Conservation (phyloP, 2,329 filamentous ascomycete species). For the Aspergillus pseudonomiae region DNA sequence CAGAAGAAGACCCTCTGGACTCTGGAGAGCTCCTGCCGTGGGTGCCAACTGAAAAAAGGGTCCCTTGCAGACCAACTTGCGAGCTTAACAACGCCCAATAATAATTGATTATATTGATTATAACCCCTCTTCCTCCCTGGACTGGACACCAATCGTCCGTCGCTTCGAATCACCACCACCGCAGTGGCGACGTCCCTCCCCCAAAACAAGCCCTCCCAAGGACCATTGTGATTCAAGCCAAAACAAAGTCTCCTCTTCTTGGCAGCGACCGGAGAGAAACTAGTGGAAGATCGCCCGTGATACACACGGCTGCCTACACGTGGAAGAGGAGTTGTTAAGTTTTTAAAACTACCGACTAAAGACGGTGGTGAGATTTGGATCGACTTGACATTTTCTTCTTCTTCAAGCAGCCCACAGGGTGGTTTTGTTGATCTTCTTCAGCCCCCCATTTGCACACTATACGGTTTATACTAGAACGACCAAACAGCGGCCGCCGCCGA, state of each 20-base stretch:
- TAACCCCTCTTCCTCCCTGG: not conserved
- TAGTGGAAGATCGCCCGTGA: constrained; percentile 7
- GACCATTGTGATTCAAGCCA: not conserved
- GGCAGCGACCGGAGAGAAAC: not conserved
- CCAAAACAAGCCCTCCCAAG: not conserved
- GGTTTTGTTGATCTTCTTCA: not conserved
- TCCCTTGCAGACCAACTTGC: not conserved
- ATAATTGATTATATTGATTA: not conserved
- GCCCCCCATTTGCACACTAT: not conserved
- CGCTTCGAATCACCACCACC: not conserved
- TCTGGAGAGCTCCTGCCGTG: not conserved
- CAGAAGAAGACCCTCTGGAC: not conserved
- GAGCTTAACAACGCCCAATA: not conserved
- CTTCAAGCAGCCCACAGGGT: not conserved
- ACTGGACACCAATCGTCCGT: not conserved
- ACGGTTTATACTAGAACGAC: not conserved
- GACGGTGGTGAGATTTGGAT: not conserved
- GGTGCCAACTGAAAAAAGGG: not conserved
- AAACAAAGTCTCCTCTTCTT: constrained; percentile 4
- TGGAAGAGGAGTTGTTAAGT: constrained; percentile 2
- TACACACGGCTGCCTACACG: constrained; percentile 6
- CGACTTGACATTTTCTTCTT: not conserved
- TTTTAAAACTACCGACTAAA: constrained; percentile 1
- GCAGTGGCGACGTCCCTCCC: not conserved
- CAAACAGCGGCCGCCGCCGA: not conserved